A percentile compares a stretch with the other conserved stretches of the same genome.
phyloP scores from a whole-genome alignment of 1,139 yeast species.

The Yamadazyma triangularis region DNA sequence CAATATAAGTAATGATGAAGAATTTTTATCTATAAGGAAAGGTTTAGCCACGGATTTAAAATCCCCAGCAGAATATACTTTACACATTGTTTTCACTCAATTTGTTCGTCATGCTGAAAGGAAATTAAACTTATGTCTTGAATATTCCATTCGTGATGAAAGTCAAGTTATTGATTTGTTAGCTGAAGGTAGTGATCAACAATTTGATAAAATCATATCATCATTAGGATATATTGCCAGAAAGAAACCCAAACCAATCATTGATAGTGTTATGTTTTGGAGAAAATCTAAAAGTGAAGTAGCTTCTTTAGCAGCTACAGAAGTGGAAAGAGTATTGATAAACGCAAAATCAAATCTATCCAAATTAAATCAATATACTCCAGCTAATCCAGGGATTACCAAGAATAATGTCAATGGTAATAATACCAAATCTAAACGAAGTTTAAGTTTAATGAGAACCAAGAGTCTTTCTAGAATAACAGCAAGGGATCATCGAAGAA shows the following conservation, averaged over 20 bases:
- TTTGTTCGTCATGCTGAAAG: conserved; percentile 92
- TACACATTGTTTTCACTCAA: conserved; percentile 91
- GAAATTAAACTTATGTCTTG: conserved; percentile 70
- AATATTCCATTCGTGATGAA: conserved; percentile 64
- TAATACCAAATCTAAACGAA: conserved; percentile 27
- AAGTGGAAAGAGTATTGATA: conserved; percentile 42
- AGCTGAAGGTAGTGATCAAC: conserved; percentile 77
- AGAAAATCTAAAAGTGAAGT: conserved; percentile 85
- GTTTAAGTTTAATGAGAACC: conserved; percentile 39
- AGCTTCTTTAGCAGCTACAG: conserved; percentile 69
- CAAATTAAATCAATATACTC: conserved; percentile 6
- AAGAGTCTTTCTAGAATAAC: conserved; percentile 35
- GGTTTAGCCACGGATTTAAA: conserved; percentile 62
- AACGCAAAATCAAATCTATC: conserved; percentile 17
- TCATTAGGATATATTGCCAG: conserved; percentile 89
- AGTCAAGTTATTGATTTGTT: conserved; percentile 80
- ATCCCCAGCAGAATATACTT: conserved; percentile 88
- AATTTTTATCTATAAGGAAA: conserved; percentile 31
- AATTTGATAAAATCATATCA: conserved; percentile 78
- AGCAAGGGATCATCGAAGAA: conserved; percentile 28
- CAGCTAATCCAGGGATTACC: conserved; percentile 9
- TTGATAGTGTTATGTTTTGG: conserved; percentile 98
- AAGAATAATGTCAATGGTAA: conserved; percentile 9
- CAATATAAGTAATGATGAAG: conserved; percentile 30
- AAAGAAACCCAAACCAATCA: conserved; percentile 89